These are phyloP conservation scores for Phaseolus coccineus DNA, from an alignment of 331 rosid genomes.

Conservation along the genomic window DNA sequence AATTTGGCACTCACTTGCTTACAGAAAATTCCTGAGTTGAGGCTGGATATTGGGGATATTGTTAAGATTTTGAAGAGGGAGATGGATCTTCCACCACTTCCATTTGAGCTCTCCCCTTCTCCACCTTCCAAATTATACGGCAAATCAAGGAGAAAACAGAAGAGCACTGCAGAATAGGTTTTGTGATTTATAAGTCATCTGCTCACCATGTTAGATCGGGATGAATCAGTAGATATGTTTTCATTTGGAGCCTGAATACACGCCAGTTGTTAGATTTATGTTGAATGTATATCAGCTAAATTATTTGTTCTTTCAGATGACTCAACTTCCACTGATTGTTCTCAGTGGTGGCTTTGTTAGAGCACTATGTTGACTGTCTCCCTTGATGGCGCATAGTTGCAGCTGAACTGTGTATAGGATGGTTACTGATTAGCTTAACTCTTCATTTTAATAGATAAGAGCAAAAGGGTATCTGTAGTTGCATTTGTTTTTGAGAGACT, in stretches of 20 bases:
- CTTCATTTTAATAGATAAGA: slow-evolving; percentile 28
- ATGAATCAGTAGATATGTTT: slow-evolving; percentile 30
- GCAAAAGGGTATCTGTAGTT: slow-evolving; percentile 28
- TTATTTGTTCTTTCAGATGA: slow-evolving; percentile 39
- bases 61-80: slow-evolving; percentile 87
- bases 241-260: slow-evolving; percentile 37
- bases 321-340: slow-evolving; percentile 27
- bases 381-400: slow-evolving; percentile 11
- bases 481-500: slow-evolving; percentile 17
- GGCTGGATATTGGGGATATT: slow-evolving; percentile 86
- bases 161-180: slow-evolving; percentile 55
- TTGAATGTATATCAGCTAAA: slow-evolving; percentile 42
- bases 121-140: slow-evolving; percentile 80
- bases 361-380: background rate
- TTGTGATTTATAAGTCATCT: slow-evolving; percentile 15
- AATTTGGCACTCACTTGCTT: slow-evolving; percentile 84
- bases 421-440: slow-evolving; percentile 22
- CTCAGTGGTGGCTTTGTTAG: slow-evolving; percentile 9
- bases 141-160: slow-evolving; percentile 75
- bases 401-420: slow-evolving; percentile 32
- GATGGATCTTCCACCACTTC: slow-evolving; percentile 78
- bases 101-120: slow-evolving; percentile 89
- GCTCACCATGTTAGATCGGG: slow-evolving; percentile 35
- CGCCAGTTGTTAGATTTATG: slow-evolving; percentile 41
- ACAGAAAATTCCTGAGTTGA: slow-evolving; percentile 83